Evolutionary conservation across 2,329 filamentous ascomycete genomes (phyloP).

Genomic region (Calonectria pseudoreteaudii): DNA sequence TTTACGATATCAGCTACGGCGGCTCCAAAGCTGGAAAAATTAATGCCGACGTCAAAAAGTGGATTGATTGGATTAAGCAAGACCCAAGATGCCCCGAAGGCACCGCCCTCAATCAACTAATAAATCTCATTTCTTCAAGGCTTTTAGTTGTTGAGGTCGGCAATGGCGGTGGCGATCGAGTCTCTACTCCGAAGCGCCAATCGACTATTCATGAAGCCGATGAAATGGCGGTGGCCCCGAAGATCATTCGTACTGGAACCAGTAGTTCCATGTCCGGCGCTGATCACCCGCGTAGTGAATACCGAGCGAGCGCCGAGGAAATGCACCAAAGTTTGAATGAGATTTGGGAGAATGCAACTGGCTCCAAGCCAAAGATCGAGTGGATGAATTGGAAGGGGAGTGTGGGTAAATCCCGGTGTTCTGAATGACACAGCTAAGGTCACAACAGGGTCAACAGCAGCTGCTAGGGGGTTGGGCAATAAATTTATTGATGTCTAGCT

Average conservation of each 20-base stretch:
- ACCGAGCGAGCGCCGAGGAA: not conserved
- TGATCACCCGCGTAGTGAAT: not conserved
- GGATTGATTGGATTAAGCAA: not conserved
- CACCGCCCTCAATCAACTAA: not conserved
- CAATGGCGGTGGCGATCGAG: not conserved
- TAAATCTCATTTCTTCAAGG: not conserved
- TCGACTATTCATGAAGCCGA: not conserved
- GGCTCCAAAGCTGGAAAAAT: not conserved
- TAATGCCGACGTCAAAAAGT: not conserved
- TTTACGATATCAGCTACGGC: not conserved
- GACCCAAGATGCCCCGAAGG: not conserved
- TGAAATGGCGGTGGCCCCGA: not conserved
- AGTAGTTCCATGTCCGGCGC: not conserved
- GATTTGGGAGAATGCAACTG: not conserved
- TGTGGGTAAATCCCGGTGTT: no score
- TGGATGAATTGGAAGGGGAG: slow-evolving; percentile 7
- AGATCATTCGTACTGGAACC: not conserved
- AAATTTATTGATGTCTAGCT: no score
- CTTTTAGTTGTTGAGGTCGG: not conserved
- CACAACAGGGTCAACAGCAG: no score
- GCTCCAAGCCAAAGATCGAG: not conserved
- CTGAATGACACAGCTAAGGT: no score
- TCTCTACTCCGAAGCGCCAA: not conserved
- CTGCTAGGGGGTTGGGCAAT: no score
- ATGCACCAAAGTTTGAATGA: not conserved